A percentile compares a stretch with the other conserved stretches of the same genome.
Conservation (phyloP, 2,329 filamentous ascomycete genomes). For the Trichoderma sp. region DNA sequence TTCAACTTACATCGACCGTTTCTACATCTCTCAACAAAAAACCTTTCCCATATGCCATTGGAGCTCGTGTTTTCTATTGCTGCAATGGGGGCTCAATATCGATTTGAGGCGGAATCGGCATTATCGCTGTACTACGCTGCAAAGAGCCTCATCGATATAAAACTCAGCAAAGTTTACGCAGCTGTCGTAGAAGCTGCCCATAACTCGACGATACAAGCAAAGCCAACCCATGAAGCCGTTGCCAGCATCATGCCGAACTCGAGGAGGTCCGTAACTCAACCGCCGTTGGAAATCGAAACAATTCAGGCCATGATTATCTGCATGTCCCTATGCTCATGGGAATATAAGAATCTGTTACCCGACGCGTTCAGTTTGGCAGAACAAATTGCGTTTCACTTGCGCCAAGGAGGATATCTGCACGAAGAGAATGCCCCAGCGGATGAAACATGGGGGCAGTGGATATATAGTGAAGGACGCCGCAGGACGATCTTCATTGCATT, state of each 20-base stretch:
- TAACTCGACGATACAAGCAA: slow-evolving; percentile 4
- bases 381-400: slow-evolving; percentile 3
- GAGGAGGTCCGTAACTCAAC: not conserved
- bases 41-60: not conserved
- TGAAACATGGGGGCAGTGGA: slow-evolving; percentile 4
- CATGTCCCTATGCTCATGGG: slow-evolving; percentile 23
- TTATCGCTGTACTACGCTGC: slow-evolving; percentile 19
- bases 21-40: slow-evolving; percentile 6
- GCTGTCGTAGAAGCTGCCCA: slow-evolving; percentile 11
- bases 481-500: slow-evolving; percentile 11
- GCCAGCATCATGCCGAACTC: not conserved
- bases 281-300: not conserved
- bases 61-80: slow-evolving; percentile 17
- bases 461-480: slow-evolving; percentile 1
- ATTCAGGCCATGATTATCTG: slow-evolving; percentile 23
- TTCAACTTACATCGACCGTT: slow-evolving; percentile 17
- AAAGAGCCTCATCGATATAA: slow-evolving; percentile 6
- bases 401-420: slow-evolving; percentile 10
- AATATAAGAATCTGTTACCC: slow-evolving; percentile 10
- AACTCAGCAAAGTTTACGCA: not conserved
- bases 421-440: not conserved
- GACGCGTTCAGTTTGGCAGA: slow-evolving; percentile 14
- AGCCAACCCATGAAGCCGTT: not conserved
- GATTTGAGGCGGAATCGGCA: slow-evolving; percentile 14
- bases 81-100: slow-evolving; percentile 19